Conservation (phyloP, 1,139 yeast genomes). For the Candida tunisiensis region DNA sequence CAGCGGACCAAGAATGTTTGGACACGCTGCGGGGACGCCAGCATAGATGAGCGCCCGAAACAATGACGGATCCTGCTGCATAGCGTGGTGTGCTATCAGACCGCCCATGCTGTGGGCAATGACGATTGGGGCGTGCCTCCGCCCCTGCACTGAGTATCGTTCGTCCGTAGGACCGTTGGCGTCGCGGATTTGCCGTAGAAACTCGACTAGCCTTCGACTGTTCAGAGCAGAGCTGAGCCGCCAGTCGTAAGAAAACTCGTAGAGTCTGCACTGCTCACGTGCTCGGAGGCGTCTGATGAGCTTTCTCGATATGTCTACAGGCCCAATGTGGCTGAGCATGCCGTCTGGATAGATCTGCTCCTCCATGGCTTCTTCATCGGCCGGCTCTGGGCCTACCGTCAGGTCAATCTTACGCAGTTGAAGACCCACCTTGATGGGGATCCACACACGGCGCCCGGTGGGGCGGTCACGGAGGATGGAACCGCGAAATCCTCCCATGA, state of each 20-base stretch:
- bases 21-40: slow-evolving; percentile 74
- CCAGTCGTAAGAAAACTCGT: slow-evolving; percentile 87
- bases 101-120: slow-evolving; percentile 96
- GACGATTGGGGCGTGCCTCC: slow-evolving; percentile 38
- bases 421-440: slow-evolving; percentile 76
- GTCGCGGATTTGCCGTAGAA: slow-evolving; percentile 27
- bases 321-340: slow-evolving; percentile 69
- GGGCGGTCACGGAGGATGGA: slow-evolving; percentile 52
- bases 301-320: slow-evolving; percentile 59
- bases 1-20: slow-evolving; percentile 74
- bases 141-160: slow-evolving; percentile 9
- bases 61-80: slow-evolving; percentile 49
- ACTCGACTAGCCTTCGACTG: slow-evolving; percentile 31
- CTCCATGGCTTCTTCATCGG: slow-evolving; percentile 38
- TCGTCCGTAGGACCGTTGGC: too few relatives aligned
- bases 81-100: slow-evolving; percentile 58
- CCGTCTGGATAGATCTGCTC: slow-evolving; percentile 54
- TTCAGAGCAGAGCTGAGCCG: slow-evolving; percentile 48
- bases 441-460: slow-evolving; percentile 61
- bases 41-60: slow-evolving; percentile 64
- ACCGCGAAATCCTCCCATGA: slow-evolving; percentile 84
- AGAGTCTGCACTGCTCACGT: slow-evolving; percentile 46
- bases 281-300: slow-evolving; percentile 35
- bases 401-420: slow-evolving; percentile 54
- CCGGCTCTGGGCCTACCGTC: slow-evolving; percentile 51